Evolutionary conservation across 768 basidiomycete genomes (phyloP).

Genomic region (Boletus fagicola): DNA sequence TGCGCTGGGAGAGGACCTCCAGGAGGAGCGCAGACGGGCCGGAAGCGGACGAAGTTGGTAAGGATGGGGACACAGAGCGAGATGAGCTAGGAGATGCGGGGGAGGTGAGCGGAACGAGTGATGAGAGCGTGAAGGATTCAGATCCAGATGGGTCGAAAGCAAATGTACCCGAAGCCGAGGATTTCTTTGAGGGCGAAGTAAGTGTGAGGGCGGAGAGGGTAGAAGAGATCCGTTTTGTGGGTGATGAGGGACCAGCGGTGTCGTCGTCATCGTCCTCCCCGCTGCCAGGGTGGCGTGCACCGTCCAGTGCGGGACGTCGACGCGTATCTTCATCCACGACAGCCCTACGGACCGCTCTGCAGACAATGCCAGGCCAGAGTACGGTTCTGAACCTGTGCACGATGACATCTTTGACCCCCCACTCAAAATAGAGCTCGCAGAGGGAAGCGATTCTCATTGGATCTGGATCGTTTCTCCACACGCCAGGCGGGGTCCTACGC

Average conservation of each 20-base stretch:
- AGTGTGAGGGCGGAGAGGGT: constrained; percentile 16
- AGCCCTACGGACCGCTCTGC: constrained; percentile 67
- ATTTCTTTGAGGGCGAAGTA: constrained; percentile 18
- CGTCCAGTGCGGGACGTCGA: background rate
- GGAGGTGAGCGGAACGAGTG: constrained; percentile 16
- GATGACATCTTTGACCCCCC: constrained; percentile 83
- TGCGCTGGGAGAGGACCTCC: constrained; percentile 63
- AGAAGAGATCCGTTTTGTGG: constrained; percentile 15
- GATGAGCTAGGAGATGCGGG: constrained; percentile 1
- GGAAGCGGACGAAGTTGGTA: constrained; percentile 28
- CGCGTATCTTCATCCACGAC: constrained; percentile 48
- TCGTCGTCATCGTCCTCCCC: background rate
- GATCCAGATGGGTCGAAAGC: constrained; percentile 1
- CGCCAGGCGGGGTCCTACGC: constrained; percentile 34
- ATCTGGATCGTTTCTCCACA: constrained; percentile 61
- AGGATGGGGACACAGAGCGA: constrained; percentile 3
- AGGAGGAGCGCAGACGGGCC: constrained; percentile 47
- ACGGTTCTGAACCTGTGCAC: constrained; percentile 81
- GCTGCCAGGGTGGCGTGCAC: background rate
- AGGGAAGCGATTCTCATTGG: constrained; percentile 68
- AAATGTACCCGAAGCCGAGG: background rate
- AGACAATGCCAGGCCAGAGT: constrained; percentile 73
- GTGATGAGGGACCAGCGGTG: constrained; percentile 4
- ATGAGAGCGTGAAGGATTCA: constrained; percentile 13
- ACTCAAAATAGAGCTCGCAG: constrained; percentile 90